These are phyloP conservation scores for Mycena galopus DNA, from an alignment of 768 basidiomycete genomes.

Conservation along the genomic window DNA sequence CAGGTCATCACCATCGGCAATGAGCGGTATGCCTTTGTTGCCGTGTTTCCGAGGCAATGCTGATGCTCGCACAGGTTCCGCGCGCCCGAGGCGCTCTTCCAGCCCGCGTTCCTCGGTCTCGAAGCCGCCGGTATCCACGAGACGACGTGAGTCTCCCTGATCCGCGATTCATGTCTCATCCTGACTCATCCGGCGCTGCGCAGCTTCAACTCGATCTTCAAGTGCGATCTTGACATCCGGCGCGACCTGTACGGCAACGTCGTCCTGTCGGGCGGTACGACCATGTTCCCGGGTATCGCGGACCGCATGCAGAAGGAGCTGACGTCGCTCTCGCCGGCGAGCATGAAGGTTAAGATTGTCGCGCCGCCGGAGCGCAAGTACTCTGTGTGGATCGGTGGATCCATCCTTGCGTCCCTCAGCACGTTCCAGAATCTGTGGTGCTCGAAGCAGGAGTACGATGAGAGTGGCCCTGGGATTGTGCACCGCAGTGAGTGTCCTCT, in stretches of 20 bases:
- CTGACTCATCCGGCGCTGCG: constrained; percentile 42
- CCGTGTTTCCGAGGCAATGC: too few relatives aligned
- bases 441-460: constrained; percentile 94
- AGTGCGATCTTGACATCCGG: constrained; percentile 90
- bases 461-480: constrained; percentile 82
- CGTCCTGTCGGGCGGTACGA: constrained; percentile 90
- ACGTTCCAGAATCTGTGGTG: too few relatives aligned
- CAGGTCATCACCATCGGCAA: constrained; percentile 97
- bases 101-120: constrained; percentile 83
- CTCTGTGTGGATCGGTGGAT: constrained; percentile 98
- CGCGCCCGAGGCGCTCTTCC: too few relatives aligned
- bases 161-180: background rate
- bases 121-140: constrained; percentile 95
- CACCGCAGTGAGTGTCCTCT: constrained; percentile 63
- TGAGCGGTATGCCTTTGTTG: constrained; percentile 67
- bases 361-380: constrained; percentile 95
- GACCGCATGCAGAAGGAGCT: constrained; percentile 98
- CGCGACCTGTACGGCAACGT: constrained; percentile 87
- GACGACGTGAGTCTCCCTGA: constrained; percentile 68
- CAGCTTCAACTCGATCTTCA: constrained; percentile 87
- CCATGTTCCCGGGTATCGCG: constrained; percentile 97
- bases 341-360: constrained; percentile 96
- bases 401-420: too few relatives aligned
- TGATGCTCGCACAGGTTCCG: background rate
- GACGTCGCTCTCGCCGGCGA: constrained; percentile 84